Percentiles rank a stretch among this genome's conserved stretches.
Evolutionary conservation across 805 yeast species (phyloP).

Genomic region (Yarrowia sp.): DNA sequence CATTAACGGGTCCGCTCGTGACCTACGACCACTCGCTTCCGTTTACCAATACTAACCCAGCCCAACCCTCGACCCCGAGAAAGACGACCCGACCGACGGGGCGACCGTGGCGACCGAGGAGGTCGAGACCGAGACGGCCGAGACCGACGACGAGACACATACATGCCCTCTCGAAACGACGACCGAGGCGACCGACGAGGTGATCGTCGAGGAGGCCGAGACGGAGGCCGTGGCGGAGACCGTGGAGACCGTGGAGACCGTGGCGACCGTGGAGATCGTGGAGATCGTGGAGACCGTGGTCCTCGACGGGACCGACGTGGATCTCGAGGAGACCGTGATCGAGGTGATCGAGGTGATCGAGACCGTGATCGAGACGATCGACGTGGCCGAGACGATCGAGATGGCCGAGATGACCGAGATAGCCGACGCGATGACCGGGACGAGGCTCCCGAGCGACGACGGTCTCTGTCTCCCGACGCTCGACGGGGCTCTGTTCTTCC

Average conservation of each 20-base stretch:
- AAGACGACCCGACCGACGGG: slow-evolving; percentile 47
- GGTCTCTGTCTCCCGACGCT: slow-evolving; percentile 29
- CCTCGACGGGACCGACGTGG: slow-evolving; percentile 26
- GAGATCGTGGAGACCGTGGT: slow-evolving; percentile 5
- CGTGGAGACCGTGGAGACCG: slow-evolving; percentile 34
- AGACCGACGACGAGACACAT: slow-evolving; percentile 48
- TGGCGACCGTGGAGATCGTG: neutral
- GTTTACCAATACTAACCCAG: slow-evolving; percentile 39
- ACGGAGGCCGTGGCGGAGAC: neutral
- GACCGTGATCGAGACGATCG: slow-evolving; percentile 43
- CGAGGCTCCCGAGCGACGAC: slow-evolving; percentile 23
- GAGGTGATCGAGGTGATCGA: slow-evolving; percentile 42
- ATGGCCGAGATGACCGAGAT: slow-evolving; percentile 25
- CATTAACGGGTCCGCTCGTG: too few relatives aligned
- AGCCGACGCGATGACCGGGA: slow-evolving; percentile 25
- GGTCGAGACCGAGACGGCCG: slow-evolving; percentile 45
- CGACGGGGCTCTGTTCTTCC: slow-evolving; percentile 10
- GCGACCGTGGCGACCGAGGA: slow-evolving; percentile 30
- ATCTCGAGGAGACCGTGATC: slow-evolving; percentile 39
- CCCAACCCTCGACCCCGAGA: slow-evolving; percentile 39
- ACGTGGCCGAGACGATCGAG: slow-evolving; percentile 35
- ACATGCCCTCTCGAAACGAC: slow-evolving; percentile 48
- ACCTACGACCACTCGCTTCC: too few relatives aligned
- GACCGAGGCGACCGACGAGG: slow-evolving; percentile 33
- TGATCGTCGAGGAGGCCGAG: slow-evolving; percentile 7